Percentiles rank a stretch among this genome's conserved stretches.
These are phyloP conservation scores for Calonectria hongkongensis DNA, from an alignment of 2,329 filamentous ascomycete genomes.

Conservation along the genomic window DNA sequence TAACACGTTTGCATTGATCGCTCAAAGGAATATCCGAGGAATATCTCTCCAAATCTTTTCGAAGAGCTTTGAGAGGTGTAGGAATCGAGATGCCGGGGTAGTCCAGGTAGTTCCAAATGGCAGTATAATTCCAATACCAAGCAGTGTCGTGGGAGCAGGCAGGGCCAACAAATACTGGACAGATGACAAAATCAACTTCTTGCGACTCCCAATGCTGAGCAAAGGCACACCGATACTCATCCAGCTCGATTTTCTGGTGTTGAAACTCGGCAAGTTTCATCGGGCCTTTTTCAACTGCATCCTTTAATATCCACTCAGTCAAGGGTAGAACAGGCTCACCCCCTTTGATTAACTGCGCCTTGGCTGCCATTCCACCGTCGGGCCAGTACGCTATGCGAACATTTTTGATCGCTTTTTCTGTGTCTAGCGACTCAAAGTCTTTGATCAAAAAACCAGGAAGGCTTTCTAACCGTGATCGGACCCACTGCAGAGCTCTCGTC, in stretches of 20 bases:
- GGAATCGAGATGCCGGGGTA: slow-evolving; percentile 60
- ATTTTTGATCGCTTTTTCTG: slow-evolving; percentile 41
- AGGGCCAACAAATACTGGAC: slow-evolving; percentile 49
- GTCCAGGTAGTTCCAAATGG: slow-evolving; percentile 61
- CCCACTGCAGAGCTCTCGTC: slow-evolving; percentile 60
- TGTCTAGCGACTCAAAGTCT: slow-evolving; percentile 38
- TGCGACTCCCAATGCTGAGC: slow-evolving; percentile 58
- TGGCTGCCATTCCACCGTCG: slow-evolving; percentile 48
- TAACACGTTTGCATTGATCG: slow-evolving; percentile 44
- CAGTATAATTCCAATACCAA: slow-evolving; percentile 61
- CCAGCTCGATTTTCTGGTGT: slow-evolving; percentile 38
- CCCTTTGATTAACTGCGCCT: slow-evolving; percentile 41
- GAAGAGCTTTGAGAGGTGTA: slow-evolving; percentile 53
- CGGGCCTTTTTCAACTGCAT: slow-evolving; percentile 28
- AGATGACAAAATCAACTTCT: slow-evolving; percentile 60
- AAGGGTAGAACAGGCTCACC: slow-evolving; percentile 56
- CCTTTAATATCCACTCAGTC: slow-evolving; percentile 52
- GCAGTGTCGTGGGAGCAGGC: slow-evolving; percentile 60
- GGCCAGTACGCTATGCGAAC: slow-evolving; percentile 50
- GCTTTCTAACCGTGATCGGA: slow-evolving; percentile 21
- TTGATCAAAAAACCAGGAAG: slow-evolving; percentile 33
- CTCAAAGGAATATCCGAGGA: neutral
- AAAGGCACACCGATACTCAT: slow-evolving; percentile 57
- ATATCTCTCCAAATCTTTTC: slow-evolving; percentile 16
- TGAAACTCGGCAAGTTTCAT: neutral